Evolutionary conservation across 495 filamentous ascomycete genomes (phyloP).

Genomic region (Penicillium bovifimosum): DNA sequence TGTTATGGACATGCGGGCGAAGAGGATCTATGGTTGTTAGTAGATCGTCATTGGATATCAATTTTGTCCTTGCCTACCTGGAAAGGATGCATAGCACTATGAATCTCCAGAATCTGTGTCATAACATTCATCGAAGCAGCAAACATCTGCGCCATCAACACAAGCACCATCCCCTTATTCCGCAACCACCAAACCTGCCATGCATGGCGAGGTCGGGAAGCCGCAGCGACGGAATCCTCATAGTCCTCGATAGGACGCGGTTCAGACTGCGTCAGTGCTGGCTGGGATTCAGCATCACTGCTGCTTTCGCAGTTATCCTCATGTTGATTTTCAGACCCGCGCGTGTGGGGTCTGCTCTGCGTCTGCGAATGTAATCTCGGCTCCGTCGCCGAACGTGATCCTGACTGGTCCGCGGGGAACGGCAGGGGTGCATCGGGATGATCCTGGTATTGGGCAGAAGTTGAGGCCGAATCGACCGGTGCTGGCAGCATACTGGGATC

Average conservation of each 20-base stretch:
- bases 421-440: constrained; percentile 25
- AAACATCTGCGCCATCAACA: constrained; percentile 76
- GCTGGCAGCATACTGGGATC: background rate
- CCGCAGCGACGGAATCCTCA: background rate
- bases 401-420: background rate
- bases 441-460: constrained; percentile 4
- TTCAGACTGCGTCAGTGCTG: constrained; percentile 16
- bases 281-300: constrained; percentile 6
- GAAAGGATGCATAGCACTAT: constrained; percentile 74
- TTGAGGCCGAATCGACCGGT: background rate
- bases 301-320: background rate
- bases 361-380: background rate
- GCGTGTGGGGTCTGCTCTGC: background rate
- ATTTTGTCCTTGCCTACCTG: constrained; percentile 45
- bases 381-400: background rate
- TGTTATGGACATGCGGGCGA: constrained; percentile 79
- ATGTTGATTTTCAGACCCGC: background rate
- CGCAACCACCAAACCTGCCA: constrained; percentile 42
- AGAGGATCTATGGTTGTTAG: constrained; percentile 55
- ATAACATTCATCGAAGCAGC: constrained; percentile 84
- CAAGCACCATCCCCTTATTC: constrained; percentile 70
- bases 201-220: constrained; percentile 18
- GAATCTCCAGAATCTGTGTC: constrained; percentile 70
- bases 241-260: constrained; percentile 18
- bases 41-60: background rate